These are phyloP conservation scores for Glaciozyma martinii DNA, from an alignment of 768 basidiomycete species.

Conservation along the genomic window DNA sequence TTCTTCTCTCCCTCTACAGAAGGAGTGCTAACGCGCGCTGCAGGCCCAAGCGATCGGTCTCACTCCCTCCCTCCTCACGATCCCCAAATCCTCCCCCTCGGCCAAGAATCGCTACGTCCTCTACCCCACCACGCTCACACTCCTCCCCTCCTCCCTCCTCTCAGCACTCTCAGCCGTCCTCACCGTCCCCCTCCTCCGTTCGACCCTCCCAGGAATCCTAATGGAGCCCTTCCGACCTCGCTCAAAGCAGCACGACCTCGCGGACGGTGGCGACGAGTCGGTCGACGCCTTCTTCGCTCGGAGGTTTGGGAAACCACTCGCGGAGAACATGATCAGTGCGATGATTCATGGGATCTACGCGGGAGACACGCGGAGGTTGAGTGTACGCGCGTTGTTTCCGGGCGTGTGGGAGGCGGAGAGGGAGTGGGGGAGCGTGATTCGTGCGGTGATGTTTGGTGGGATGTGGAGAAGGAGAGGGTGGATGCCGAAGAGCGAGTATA, in stretches of 20 bases:
- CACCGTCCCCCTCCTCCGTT: slow-evolving; percentile 36
- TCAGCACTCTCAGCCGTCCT: slow-evolving; percentile 43
- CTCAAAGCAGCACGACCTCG: slow-evolving; percentile 17
- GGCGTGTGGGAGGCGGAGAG: slow-evolving; percentile 58
- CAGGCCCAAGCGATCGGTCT: slow-evolving; percentile 72
- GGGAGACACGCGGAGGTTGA: slow-evolving; percentile 64
- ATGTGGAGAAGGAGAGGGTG: slow-evolving; percentile 5
- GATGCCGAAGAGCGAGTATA: slow-evolving; percentile 18
- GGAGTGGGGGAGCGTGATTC: slow-evolving; percentile 61
- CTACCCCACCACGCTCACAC: slow-evolving; percentile 48
- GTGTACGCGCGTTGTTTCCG: slow-evolving; percentile 69
- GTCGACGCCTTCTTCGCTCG: slow-evolving; percentile 67
- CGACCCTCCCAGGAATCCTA: slow-evolving; percentile 51
- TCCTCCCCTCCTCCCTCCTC: slow-evolving; percentile 45
- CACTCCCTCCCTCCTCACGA: slow-evolving; percentile 53
- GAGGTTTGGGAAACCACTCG: slow-evolving; percentile 63
- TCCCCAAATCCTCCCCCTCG: slow-evolving; percentile 58
- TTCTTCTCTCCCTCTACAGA: slow-evolving; percentile 6
- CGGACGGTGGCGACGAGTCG: slow-evolving; percentile 55
- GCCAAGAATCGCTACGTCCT: slow-evolving; percentile 69
- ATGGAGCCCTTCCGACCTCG: slow-evolving; percentile 50
- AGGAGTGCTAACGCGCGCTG: slow-evolving; percentile 9
- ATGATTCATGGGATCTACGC: slow-evolving; percentile 91
- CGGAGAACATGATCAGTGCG: slow-evolving; percentile 65
- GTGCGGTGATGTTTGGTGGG: slow-evolving; percentile 41